Evolutionary conservation across 2,329 filamentous ascomycete species (phyloP), one percentile per base, ranked within the genome.

Genomic region (Phaeosphaeria sp.): DNA sequence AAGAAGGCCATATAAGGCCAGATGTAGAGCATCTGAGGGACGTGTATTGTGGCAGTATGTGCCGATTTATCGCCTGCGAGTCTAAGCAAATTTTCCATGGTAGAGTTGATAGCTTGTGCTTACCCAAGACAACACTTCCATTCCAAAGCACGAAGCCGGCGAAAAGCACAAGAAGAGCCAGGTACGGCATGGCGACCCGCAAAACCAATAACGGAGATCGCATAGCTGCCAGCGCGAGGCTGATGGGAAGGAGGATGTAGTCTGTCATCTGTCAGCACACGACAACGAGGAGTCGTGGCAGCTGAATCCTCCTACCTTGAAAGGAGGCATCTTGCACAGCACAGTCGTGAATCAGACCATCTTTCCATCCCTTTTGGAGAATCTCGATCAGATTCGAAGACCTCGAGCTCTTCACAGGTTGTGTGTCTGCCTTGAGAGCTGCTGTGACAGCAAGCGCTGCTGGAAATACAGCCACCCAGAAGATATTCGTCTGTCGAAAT

Each of bases 401-500:
- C 1, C 11, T 13, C 18, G 47, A 27, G 6, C n/a, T 51, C 13
- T 17, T 17, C 21, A 45, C 45, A 44, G 18, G 39, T 48, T 30
- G 22, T 2, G 47, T 56, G 4, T 61, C 60, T 20, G 55, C 54
- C 52, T 71, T 72, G 39, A 78, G 59, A 6, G 64, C 59, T 24
- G 74, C 61, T 6, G 77, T 54, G 7, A 74, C 65, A n/a, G 71
- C 62, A 2, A 78, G 66, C 2, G 84, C 88, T 20, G 90, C 90
- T 68, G 92, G 86, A 69, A 91, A 92, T 0, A 93, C 82, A 1
- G 91, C 89, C 0, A 93, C 89, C 95, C 95, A 99, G 74, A 99
- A 97, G 55, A 98, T 90, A 69, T 99, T 99, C 0, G 95, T 99
- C 77, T 99, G 95, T 22, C 95, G 85, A 81, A 97, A 95, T 2